Conservation (phyloP, 2,329 filamentous ascomycete genomes). For the Seiridium cupressi region DNA sequence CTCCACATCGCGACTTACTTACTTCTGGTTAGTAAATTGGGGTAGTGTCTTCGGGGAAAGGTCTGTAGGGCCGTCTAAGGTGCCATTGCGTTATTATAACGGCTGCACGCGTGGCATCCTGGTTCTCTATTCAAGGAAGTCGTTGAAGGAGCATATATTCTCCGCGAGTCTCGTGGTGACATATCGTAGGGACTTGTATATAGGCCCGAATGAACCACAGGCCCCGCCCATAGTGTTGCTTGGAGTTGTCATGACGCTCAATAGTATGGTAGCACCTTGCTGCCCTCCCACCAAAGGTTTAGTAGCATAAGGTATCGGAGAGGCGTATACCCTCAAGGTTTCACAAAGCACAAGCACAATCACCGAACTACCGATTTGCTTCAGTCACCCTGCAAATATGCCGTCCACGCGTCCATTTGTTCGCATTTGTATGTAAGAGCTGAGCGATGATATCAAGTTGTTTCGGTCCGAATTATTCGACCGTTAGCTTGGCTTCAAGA, state of each 20-base stretch:
- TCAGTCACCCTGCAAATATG: too few species aligned
- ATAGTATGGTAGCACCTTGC: not conserved
- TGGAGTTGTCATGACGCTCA: not conserved
- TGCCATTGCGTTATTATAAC: not conserved
- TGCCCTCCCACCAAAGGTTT: not conserved
- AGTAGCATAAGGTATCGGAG: too few species aligned
- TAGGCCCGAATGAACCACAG: not conserved
- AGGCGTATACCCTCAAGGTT: too few species aligned
- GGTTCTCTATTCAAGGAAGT: not conserved
- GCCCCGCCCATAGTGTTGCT: not conserved
- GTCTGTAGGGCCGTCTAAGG: not conserved
- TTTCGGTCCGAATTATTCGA: not conserved
- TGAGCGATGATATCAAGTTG: not conserved
- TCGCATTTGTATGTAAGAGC: not conserved
- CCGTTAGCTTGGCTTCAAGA: too few species aligned
- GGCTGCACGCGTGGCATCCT: not conserved
- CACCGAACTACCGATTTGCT: too few species aligned
- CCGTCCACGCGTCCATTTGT: not conserved
- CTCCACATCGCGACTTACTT: not conserved
- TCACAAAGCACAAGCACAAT: too few species aligned
- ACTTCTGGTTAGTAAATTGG: not conserved
- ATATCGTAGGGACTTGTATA: not conserved
- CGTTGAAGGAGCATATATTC: not conserved
- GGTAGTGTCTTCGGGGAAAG: not conserved
- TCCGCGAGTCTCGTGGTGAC: constrained; percentile 3